Evolutionary conservation across 148 eudicot genomes (phyloP).

Genomic region (Vaccinium darrowii): DNA sequence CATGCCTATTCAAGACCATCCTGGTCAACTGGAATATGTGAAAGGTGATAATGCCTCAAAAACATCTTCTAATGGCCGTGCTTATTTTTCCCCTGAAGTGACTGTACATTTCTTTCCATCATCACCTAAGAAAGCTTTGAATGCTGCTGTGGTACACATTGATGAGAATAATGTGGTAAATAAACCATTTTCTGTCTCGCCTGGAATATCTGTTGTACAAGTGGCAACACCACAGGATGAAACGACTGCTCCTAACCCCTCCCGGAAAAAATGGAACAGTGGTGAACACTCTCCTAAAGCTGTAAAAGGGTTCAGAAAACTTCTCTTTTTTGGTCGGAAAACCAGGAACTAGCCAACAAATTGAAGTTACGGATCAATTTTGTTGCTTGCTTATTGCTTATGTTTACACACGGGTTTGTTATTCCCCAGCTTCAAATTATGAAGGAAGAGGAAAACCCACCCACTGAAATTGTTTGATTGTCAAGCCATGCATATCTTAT

Average conservation of each 20-base stretch:
- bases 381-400: not conserved
- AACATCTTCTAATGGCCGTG: constrained; percentile 23
- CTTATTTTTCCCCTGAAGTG: constrained; percentile 17
- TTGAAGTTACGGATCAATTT: not conserved
- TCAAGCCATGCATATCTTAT: constrained; percentile 1
- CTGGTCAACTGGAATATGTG: constrained; percentile 14
- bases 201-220: constrained; percentile 43
- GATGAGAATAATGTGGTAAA: constrained; percentile 22
- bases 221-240: constrained; percentile 43
- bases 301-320: constrained; percentile 65
- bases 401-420: not conserved
- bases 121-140: constrained; percentile 26
- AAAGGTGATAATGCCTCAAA: constrained; percentile 21
- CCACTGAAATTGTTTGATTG: constrained; percentile 2
- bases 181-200: constrained; percentile 18
- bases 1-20: constrained; percentile 20
- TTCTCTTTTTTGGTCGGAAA: constrained; percentile 69
- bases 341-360: constrained; percentile 22
- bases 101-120: constrained; percentile 28
- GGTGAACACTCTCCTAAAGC: constrained; percentile 55
- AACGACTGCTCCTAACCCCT: constrained; percentile 20
- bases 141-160: constrained; percentile 12
- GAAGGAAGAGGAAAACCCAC: not conserved
- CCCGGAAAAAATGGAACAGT: constrained; percentile 66
- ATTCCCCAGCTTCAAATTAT: not conserved